phyloP scores from a whole-genome alignment of 495 filamentous ascomycete genomes.

The Lophium mytilinum region DNA sequence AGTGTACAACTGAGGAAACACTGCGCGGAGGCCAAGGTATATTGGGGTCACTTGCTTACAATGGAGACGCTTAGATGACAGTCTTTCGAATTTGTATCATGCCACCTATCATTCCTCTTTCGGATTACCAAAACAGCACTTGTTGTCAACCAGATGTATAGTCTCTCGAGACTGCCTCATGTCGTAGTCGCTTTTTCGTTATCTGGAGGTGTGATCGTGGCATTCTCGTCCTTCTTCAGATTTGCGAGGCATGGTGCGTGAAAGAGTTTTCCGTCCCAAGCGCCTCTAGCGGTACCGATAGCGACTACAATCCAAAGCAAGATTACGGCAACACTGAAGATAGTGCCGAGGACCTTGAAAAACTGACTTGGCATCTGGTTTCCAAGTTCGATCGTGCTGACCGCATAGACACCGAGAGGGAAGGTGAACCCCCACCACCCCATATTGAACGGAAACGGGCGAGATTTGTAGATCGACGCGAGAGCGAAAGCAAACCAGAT shows the following conservation, averaged over 20 bases:
- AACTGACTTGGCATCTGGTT: slow-evolving; percentile 30
- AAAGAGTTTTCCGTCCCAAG: slow-evolving; percentile 29
- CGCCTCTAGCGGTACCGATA: slow-evolving; percentile 24
- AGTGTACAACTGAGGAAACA: too few relatives aligned
- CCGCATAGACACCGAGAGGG: slow-evolving; percentile 32
- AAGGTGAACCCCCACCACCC: slow-evolving; percentile 38
- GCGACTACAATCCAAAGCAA: slow-evolving; percentile 34
- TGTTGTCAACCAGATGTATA: too few relatives aligned
- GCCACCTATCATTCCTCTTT: too few relatives aligned
- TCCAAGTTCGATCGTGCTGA: slow-evolving; percentile 31
- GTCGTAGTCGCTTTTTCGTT: not conserved
- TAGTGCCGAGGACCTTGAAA: slow-evolving; percentile 33
- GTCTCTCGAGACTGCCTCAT: not conserved
- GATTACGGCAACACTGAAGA: slow-evolving; percentile 30
- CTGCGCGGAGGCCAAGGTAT: too few relatives aligned
- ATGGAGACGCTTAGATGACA: too few relatives aligned
- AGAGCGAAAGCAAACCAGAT: slow-evolving; percentile 56
- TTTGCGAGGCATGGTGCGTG: slow-evolving; percentile 32
- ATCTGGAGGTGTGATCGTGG: not conserved
- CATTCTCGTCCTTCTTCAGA: slow-evolving; percentile 20
- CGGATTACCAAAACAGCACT: too few relatives aligned
- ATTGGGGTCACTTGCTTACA: too few relatives aligned
- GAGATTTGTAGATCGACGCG: slow-evolving; percentile 29
- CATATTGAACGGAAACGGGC: slow-evolving; percentile 34
- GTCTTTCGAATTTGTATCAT: too few relatives aligned